Percentiles rank a stretch among this genome's conserved stretches.
Conservation (phyloP, 1,284 basidiomycete species). For the Anthracocystis panici-leucophaei region DNA sequence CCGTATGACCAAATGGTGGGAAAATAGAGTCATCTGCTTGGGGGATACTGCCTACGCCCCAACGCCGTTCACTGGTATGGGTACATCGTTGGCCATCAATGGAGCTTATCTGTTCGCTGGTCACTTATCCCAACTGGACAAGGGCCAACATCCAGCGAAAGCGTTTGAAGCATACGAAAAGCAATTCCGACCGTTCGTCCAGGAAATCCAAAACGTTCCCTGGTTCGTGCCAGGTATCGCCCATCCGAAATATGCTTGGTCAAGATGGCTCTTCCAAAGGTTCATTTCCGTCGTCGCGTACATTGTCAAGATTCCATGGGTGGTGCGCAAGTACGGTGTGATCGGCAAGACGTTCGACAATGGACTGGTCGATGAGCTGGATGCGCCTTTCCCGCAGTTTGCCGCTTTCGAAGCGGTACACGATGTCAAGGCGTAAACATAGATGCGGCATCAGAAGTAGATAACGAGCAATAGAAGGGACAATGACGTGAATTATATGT, state of each 20-base stretch:
- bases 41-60: constrained; percentile 57
- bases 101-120: constrained; percentile 53
- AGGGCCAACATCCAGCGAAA: constrained; percentile 14
- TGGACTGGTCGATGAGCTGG: constrained; percentile 16
- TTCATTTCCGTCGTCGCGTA: constrained; percentile 12
- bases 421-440: not conserved
- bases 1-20: constrained; percentile 43
- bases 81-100: constrained; percentile 46
- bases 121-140: constrained; percentile 33
- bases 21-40: constrained; percentile 42
- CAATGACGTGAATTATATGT: constrained; percentile 3
- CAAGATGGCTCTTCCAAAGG: constrained; percentile 15
- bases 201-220: constrained; percentile 40
- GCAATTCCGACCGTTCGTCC: constrained; percentile 39
- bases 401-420: constrained; percentile 5
- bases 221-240: constrained; percentile 33
- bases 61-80: constrained; percentile 54
- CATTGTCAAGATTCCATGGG: constrained; percentile 6
- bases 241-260: constrained; percentile 16
- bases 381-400: constrained; percentile 24
- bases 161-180: constrained; percentile 44
- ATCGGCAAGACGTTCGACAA: constrained; percentile 4
- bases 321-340: constrained; percentile 9
- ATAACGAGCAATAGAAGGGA: not conserved
- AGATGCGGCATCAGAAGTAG: not conserved